Conservation (phyloP, 2,329 filamentous ascomycete species). For the Corniculantispora saksenae region DNA sequence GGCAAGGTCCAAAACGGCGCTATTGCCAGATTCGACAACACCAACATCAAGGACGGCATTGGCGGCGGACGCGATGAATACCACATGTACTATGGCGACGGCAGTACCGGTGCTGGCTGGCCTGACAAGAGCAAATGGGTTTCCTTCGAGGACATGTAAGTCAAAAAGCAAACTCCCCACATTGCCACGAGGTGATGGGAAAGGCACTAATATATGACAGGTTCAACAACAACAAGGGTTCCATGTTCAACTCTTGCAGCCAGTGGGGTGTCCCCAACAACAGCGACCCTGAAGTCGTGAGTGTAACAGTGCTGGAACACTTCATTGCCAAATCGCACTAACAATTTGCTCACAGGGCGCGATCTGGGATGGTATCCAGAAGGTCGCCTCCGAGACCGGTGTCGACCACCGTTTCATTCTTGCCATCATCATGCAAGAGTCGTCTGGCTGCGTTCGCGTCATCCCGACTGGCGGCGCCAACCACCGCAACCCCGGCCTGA, state of each 20-base stretch:
- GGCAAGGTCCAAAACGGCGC: not conserved
- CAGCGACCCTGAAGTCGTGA: constrained; percentile 24
- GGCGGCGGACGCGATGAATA: constrained; percentile 30
- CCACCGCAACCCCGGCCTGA: constrained; percentile 44
- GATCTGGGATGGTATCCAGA: constrained; percentile 35
- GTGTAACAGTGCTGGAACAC: not conserved
- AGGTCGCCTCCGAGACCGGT: constrained; percentile 28
- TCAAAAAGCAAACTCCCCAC: too few relatives aligned
- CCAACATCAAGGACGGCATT: constrained; percentile 20
- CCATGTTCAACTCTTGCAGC: constrained; percentile 25
- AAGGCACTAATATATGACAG: not conserved
- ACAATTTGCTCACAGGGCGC: constrained; percentile 11
- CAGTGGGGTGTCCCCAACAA: constrained; percentile 21
- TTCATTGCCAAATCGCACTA: not conserved
- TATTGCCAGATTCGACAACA: constrained; percentile 2
- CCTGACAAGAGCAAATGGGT: constrained; percentile 31
- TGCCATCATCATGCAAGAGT: constrained; percentile 46
- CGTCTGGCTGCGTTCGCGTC: constrained; percentile 44
- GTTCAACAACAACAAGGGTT: constrained; percentile 27
- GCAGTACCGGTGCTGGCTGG: constrained; percentile 32
- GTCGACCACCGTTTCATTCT: constrained; percentile 45
- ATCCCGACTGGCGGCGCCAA: constrained; percentile 32
- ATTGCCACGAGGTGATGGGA: too few relatives aligned
- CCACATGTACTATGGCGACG: constrained; percentile 31
- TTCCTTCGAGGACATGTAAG: constrained; percentile 29